phyloP scores from a whole-genome alignment of 768 basidiomycete species.

The Cystofilobasidium bisporidii region DNA sequence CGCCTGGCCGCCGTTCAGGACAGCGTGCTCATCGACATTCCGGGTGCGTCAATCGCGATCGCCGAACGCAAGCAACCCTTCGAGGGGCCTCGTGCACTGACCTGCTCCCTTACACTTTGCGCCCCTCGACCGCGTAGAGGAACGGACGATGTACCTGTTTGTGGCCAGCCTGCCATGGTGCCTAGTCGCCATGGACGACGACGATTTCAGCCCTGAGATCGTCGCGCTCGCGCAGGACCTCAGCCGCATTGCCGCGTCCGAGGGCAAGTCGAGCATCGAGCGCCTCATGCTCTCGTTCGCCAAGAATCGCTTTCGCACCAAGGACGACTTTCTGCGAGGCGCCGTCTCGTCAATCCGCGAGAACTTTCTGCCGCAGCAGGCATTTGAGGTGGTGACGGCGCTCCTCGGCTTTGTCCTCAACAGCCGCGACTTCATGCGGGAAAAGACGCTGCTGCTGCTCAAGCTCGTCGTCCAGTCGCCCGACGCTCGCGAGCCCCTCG shows the following conservation, averaged over 20 bases:
- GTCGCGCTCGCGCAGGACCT: constrained; percentile 66
- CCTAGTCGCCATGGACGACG: constrained; percentile 63
- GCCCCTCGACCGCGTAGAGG: constrained; percentile 22
- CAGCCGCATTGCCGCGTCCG: constrained; percentile 57
- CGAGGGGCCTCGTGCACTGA: too few relatives aligned
- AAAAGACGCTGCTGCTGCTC: constrained; percentile 75
- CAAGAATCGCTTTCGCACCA: constrained; percentile 75
- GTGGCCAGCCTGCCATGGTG: constrained; percentile 79
- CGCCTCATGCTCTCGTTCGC: constrained; percentile 84
- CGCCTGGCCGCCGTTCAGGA: constrained; percentile 54
- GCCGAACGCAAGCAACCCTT: too few relatives aligned
- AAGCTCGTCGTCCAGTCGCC: constrained; percentile 80
- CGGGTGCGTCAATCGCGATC: constrained; percentile 21
- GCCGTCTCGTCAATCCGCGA: constrained; percentile 76
- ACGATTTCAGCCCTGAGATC: constrained; percentile 52
- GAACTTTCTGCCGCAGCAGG: constrained; percentile 58
- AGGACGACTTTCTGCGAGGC: constrained; percentile 87
- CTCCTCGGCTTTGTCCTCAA: constrained; percentile 83
- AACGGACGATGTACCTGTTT: constrained; percentile 42
- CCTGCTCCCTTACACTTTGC: too few relatives aligned
- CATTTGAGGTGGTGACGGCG: constrained; percentile 71
- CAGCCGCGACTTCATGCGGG: constrained; percentile 64
- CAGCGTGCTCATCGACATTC: constrained; percentile 54
- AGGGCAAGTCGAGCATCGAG: constrained; percentile 66
- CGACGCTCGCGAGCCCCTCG: constrained; percentile 61